Evolutionary conservation across 192 early-diverging fungal species (phyloP).

Genomic region (Borealophlyctis nickersoniae): DNA sequence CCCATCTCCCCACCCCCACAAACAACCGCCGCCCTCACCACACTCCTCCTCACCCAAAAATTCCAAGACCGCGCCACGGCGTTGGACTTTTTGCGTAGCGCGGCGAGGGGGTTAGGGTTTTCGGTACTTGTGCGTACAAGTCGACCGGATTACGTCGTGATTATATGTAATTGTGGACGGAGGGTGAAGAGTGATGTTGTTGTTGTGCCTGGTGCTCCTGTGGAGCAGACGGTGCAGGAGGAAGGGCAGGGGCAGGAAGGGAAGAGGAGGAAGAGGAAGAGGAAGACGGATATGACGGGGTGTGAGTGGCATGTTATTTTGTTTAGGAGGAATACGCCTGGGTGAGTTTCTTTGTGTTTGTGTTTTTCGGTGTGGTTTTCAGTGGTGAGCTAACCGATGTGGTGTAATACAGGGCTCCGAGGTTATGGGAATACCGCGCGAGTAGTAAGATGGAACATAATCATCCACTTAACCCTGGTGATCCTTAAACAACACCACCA

Average conservation of each 20-base stretch:
- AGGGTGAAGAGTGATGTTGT: constrained; percentile 4
- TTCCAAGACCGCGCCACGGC: constrained; percentile 24
- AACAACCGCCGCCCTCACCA: not conserved
- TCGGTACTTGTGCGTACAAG: constrained; percentile 30
- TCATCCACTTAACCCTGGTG: constrained; percentile 21
- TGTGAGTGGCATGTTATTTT: constrained; percentile 38
- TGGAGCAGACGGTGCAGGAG: constrained; percentile 27
- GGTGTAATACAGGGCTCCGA: constrained; percentile 5
- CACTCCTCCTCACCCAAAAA: constrained; percentile 17
- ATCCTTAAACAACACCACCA: too few species aligned
- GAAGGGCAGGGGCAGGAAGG: constrained; percentile 20
- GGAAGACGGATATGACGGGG: constrained; percentile 37
- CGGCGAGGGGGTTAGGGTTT: constrained; percentile 24
- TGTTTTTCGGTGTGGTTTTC: not conserved
- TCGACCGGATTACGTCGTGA: constrained; percentile 32
- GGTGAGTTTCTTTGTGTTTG: constrained; percentile 6
- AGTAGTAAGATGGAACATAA: constrained; percentile 35
- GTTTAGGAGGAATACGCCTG: constrained; percentile 19
- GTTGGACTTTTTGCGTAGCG: constrained; percentile 22
- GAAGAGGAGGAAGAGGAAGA: constrained; percentile 27
- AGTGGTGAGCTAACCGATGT: too few species aligned
- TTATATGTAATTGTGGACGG: constrained; percentile 36
- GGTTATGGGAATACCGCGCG: constrained; percentile 30
- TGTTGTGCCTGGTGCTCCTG: constrained; percentile 22
- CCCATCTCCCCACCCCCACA: constrained; percentile 3